Conservation (phyloP, 371 early-diverging fungal genomes). For the Antonospora locustae region DNA sequence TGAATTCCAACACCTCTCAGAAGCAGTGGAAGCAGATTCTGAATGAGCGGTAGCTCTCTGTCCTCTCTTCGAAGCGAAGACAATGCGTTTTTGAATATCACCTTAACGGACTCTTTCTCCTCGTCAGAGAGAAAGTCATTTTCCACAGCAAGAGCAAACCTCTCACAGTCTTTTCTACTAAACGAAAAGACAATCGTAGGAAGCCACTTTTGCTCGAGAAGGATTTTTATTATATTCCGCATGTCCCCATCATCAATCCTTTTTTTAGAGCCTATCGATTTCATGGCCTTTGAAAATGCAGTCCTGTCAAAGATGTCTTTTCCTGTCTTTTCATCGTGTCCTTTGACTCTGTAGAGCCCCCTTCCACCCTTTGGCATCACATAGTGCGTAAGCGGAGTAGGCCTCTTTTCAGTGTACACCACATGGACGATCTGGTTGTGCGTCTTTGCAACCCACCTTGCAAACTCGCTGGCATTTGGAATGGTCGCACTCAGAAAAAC, state of each 20-base stretch:
- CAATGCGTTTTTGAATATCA: conserved; percentile 81
- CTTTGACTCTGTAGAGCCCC: conserved; percentile 12
- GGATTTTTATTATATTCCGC: neutral
- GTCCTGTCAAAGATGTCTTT: neutral
- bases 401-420: conserved; percentile 95
- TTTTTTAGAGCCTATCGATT: neutral
- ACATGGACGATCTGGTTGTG: conserved; percentile 92
- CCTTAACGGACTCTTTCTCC: conserved; percentile 71
- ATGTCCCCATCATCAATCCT: neutral
- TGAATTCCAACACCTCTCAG: conserved; percentile 94
- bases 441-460: conserved; percentile 88
- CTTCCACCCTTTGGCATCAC: conserved; percentile 19
- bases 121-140: conserved; percentile 73
- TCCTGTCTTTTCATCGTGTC: neutral
- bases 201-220: conserved; percentile 4
- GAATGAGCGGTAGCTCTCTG: conserved; percentile 76
- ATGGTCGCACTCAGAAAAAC: conserved; percentile 97
- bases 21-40: conserved; percentile 75
- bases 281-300: neutral
- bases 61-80: conserved; percentile 72
- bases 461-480: conserved; percentile 98
- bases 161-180: conserved; percentile 83
- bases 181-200: conserved; percentile 98
- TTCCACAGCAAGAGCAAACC: conserved; percentile 72
- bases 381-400: conserved; percentile 82